phyloP scores from a whole-genome alignment of 2,329 filamentous ascomycete species.

The Trichoderma citrinoviride region DNA sequence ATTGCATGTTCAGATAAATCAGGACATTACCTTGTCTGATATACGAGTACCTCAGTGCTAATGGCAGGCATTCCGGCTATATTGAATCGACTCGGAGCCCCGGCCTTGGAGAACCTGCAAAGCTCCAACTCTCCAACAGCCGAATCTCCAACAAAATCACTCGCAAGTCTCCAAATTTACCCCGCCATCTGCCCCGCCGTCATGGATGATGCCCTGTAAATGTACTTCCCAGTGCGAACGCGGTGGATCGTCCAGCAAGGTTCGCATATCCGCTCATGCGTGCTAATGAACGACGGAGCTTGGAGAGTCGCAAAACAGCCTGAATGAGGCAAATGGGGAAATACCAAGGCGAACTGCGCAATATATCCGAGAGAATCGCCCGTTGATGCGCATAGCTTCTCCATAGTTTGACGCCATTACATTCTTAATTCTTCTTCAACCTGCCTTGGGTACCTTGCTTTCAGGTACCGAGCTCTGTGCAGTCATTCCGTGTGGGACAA shows the following conservation, averaged over 20 bases:
- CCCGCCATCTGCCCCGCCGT: slow-evolving; percentile 18
- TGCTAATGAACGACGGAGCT: background rate
- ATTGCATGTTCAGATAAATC: too few species aligned
- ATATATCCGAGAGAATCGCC: slow-evolving; percentile 16
- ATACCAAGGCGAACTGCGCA: background rate
- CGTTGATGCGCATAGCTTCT: background rate
- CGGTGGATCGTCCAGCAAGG: background rate
- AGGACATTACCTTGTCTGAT: too few species aligned
- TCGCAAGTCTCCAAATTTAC: slow-evolving; percentile 11
- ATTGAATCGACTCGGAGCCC: too few species aligned
- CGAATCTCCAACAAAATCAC: too few species aligned
- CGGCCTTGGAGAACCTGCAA: too few species aligned
- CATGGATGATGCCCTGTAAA: background rate
- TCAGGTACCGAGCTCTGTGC: too few species aligned
- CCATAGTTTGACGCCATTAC: background rate
- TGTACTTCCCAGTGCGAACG: background rate
- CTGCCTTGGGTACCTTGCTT: background rate
- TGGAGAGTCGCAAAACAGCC: slow-evolving; percentile 6
- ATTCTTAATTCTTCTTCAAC: background rate
- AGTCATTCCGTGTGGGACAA: background rate
- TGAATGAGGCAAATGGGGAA: slow-evolving; percentile 6
- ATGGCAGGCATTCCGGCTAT: too few species aligned
- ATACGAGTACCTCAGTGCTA: too few species aligned
- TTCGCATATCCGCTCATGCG: slow-evolving; percentile 13
- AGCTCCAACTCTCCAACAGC: too few species aligned